phyloP scores from a whole-genome alignment of 805 yeast species.

The Suhomyces xylopsoci region DNA sequence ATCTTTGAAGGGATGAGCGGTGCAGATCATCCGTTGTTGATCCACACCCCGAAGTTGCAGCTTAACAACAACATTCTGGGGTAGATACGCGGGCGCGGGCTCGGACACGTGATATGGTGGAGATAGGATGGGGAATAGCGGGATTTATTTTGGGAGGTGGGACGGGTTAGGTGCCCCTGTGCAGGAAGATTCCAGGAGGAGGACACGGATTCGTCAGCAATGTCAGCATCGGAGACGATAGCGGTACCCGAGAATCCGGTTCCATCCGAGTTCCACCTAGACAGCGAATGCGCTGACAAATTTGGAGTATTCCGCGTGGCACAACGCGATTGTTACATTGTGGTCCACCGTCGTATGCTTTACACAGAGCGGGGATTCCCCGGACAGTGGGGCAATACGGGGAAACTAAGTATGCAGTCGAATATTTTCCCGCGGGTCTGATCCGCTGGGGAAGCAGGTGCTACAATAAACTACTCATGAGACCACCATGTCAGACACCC shows the following conservation, averaged over 20 bases:
- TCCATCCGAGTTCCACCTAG: not conserved
- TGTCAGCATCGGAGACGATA: not conserved
- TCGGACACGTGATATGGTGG: not conserved
- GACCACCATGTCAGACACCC: not conserved
- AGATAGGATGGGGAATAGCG: not conserved
- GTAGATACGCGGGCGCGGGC: not conserved
- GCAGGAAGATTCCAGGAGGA: not conserved
- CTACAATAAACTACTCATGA: not conserved
- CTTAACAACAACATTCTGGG: not conserved
- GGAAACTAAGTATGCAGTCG: not conserved
- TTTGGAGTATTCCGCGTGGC: not conserved
- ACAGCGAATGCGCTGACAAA: not conserved
- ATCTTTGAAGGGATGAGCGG: not conserved
- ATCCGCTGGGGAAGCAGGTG: not conserved
- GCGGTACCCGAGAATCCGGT: not conserved
- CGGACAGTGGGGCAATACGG: not conserved
- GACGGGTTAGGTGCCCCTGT: not conserved
- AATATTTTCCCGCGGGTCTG: not conserved
- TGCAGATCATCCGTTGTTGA: not conserved
- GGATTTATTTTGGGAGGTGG: not conserved
- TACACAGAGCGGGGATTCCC: not conserved
- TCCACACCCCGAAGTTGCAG: not conserved
- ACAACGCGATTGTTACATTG: not conserved
- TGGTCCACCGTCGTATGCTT: not conserved
- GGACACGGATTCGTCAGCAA: not conserved